Conservation (phyloP, 805 yeast genomes). For the Saturnispora besseyi region DNA sequence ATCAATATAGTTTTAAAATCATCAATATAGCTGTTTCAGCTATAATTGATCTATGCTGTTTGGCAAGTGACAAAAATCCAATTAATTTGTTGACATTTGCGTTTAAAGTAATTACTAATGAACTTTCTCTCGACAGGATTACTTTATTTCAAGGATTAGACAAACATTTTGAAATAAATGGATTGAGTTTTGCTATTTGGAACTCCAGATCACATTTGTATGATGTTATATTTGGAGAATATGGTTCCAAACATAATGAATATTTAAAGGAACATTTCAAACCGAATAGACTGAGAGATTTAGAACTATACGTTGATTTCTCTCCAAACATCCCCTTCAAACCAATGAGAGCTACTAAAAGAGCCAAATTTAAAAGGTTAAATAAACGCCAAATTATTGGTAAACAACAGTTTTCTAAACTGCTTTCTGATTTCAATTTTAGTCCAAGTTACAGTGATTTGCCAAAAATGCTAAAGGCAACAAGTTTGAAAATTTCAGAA, state of each 20-base stretch:
- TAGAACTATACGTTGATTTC: slow-evolving; percentile 29
- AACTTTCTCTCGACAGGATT: background rate
- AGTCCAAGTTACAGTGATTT: slow-evolving; percentile 41
- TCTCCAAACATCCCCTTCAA: slow-evolving; percentile 49
- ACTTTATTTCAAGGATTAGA: background rate
- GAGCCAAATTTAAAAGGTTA: slow-evolving; percentile 28
- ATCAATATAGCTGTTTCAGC: background rate
- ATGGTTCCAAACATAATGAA: slow-evolving; percentile 4
- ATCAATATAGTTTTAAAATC: background rate
- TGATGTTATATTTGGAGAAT: slow-evolving; percentile 11
- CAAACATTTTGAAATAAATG: background rate
- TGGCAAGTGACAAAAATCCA: background rate
- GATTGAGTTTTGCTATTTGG: slow-evolving; percentile 6
- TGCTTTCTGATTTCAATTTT: background rate
- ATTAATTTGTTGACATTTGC: background rate
- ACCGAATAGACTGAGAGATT: slow-evolving; percentile 59
- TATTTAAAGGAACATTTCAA: slow-evolving; percentile 26
- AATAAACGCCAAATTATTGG: slow-evolving; percentile 31
- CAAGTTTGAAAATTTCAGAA: slow-evolving; percentile 32
- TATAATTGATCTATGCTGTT: slow-evolving; percentile 1
- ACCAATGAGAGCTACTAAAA: slow-evolving; percentile 66
- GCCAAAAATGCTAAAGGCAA: slow-evolving; percentile 52
- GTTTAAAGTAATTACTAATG: background rate
- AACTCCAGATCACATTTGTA: slow-evolving; percentile 8
- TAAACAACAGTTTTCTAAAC: slow-evolving; percentile 3